phyloP scores from a whole-genome alignment of 805 yeast species.

The Candida pseudoglaebosa region DNA sequence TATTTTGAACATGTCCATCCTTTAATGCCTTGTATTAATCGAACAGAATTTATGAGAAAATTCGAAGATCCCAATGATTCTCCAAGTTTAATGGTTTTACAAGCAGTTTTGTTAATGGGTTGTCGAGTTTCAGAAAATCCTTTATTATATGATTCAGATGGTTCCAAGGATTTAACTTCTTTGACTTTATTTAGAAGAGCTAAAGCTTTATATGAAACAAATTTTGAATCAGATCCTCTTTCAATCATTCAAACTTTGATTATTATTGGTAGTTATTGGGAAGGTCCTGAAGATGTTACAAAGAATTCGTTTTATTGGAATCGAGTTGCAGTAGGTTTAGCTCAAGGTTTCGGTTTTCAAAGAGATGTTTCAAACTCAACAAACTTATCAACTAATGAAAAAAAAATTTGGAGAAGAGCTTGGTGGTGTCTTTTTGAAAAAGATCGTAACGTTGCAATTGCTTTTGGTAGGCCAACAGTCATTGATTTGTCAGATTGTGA shows the following conservation, averaged over 20 bases:
- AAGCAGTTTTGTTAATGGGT: slow-evolving; percentile 67
- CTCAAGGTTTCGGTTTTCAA: slow-evolving; percentile 76
- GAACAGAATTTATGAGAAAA: slow-evolving; percentile 55
- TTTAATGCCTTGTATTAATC: slow-evolving; percentile 61
- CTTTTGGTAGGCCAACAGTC: slow-evolving; percentile 68
- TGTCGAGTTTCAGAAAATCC: slow-evolving; percentile 57
- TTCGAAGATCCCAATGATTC: slow-evolving; percentile 53
- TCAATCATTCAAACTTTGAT: slow-evolving; percentile 58
- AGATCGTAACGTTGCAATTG: slow-evolving; percentile 65
- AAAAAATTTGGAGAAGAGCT: slow-evolving; percentile 56
- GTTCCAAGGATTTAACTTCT: slow-evolving; percentile 49
- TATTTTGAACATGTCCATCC: slow-evolving; percentile 69
- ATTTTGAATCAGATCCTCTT: slow-evolving; percentile 62
- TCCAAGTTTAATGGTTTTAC: slow-evolving; percentile 63
- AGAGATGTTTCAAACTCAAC: slow-evolving; percentile 45
- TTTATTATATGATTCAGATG: slow-evolving; percentile 45
- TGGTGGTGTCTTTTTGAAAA: slow-evolving; percentile 79
- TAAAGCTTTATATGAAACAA: slow-evolving; percentile 68
- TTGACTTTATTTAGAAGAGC: slow-evolving; percentile 62
- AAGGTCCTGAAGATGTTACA: slow-evolving; percentile 65
- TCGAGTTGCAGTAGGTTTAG: slow-evolving; percentile 62
- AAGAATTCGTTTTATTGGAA: slow-evolving; percentile 69
- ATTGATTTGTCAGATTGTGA: slow-evolving; percentile 73
- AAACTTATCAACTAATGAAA: slow-evolving; percentile 33
- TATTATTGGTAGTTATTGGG: slow-evolving; percentile 68